Evolutionary conservation across 2,329 filamentous ascomycete genomes (phyloP), one percentile per base, ranked within the genome.

Genomic region (Dothideomycetes sp.): DNA sequence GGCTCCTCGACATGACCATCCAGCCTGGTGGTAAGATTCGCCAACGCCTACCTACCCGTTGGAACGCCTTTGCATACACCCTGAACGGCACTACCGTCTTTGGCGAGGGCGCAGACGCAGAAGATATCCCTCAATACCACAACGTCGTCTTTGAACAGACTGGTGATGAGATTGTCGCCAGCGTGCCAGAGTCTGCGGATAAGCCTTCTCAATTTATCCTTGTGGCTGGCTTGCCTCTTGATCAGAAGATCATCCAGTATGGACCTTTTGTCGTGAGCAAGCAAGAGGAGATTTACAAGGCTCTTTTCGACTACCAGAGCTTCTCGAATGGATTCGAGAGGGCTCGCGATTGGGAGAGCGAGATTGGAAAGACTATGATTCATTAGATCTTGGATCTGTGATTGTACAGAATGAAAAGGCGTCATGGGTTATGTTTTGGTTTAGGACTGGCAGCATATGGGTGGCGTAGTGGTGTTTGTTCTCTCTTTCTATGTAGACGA

Each of bases 31-130:
- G 84, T 34, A 76, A 70, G 43, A 68, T 96, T 48, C 70, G 68
- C 16, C 89, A 96, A 65, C 61, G 74, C 4, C 56, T 96, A 3
- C 89, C 89, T 0, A 64, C 69, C 45, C 81, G 79, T 19, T 96
- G 87, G 85, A 95, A 93, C 59, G 78, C 84, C 2, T 96, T 96
- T 54, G 79, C 81, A 12, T 96, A 95, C 60, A 81, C 77, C 3
- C 69, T 96, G n/a, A 70, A 79, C 43, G 89, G 89, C 16, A 75
- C 72, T 5, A 78, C 77, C 1, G 65, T 66, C 51, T 84, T 81
- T 58, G 78, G 70, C 48, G 68, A 60, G 32, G 75, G 68, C 16
- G 58, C 67, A 40, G 61, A 65, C 17, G 65, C 65, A 50, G 68
- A 62, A 37, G 45, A 52, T 34, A 73, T 89, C 11, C 68, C 69